Evolutionary conservation across 2,329 filamentous ascomycete species (phyloP).

Genomic region (Fusarium agapanthi): DNA sequence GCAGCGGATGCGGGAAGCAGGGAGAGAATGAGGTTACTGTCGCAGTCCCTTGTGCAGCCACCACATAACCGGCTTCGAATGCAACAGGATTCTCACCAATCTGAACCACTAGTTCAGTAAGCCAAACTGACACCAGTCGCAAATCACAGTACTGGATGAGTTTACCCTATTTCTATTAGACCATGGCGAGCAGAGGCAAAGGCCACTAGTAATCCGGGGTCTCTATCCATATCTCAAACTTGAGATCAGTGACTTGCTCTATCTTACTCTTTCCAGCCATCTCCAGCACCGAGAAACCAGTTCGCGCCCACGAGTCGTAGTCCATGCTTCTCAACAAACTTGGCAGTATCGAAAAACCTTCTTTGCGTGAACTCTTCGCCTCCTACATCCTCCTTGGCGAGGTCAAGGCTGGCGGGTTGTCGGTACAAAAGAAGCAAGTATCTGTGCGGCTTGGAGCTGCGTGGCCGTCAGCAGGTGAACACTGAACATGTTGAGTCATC

Average conservation of each 20-base stretch:
- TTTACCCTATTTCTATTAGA: background rate
- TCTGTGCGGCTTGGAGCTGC: slow-evolving; percentile 57
- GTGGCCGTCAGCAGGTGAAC: background rate
- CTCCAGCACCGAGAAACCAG: slow-evolving; percentile 58
- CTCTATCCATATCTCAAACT: background rate
- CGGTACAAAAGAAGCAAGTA: slow-evolving; percentile 57
- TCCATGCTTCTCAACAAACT: slow-evolving; percentile 50
- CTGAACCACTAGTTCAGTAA: background rate
- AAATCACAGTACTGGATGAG: too few species aligned
- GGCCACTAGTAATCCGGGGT: too few species aligned
- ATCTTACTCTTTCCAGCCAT: slow-evolving; percentile 50
- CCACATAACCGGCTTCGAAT: background rate
- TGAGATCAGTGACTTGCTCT: background rate
- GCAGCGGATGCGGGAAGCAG: background rate
- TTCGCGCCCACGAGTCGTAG: slow-evolving; percentile 53
- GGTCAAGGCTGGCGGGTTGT: slow-evolving; percentile 47
- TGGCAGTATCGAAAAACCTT: slow-evolving; percentile 52
- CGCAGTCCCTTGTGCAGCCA: background rate
- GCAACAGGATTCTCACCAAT: background rate
- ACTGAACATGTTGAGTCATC: background rate
- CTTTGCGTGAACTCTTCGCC: slow-evolving; percentile 58
- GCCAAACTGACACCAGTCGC: background rate
- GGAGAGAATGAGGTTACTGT: background rate
- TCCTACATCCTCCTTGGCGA: slow-evolving; percentile 54
- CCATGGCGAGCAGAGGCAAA: background rate